Evolutionary conservation across 768 basidiomycete genomes (phyloP), one percentile per base, ranked within the genome.

Genomic region (Suillus lakei): DNA sequence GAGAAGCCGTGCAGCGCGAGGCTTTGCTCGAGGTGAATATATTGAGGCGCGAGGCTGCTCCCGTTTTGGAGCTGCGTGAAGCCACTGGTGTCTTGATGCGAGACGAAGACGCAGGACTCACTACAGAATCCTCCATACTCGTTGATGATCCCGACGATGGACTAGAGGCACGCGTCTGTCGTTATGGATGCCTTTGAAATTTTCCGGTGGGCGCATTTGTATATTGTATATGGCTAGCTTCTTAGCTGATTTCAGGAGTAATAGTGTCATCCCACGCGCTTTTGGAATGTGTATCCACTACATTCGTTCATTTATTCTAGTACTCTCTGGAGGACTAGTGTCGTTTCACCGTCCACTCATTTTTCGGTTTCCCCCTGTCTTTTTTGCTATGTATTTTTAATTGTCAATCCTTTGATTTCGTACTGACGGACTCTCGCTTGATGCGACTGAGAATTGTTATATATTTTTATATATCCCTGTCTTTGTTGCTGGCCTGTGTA

Each of bases 121-220:
- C 21, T 12, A 5, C 10, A 12, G 58, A 59, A 28, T 12, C 58
- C 10, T 39, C 38, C 26, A 21, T 41, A 59, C 38, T 13, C 38
- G 23, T 28, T 12, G 26, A 41, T 21, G 38, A 59, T 55, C 61
- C 65, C 3, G 56, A 46, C 26, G 44, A 63, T 63, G 21, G 38
- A 58, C 48, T 69, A 7, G 64, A 61, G 32, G 61, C 36, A 46
- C 63, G 68, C 6, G 58, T 65, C 21, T 69, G 68, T 44, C 68
- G 68, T 36, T 68, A 46, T 53, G 61, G 64, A 21, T 68, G 67
- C 38, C 63, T 69, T 54, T 69, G 56, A 65, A 26, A 34, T 51
- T 4, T 7, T 41, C 12, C 12, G 18, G 58, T 41, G 26, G 58
- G 38, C 18, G 16, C 4, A 10, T 26, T 39, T 16, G 15, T 15